Evolutionary conservation across 2,329 filamentous ascomycete species (phyloP).

Genomic region (Calonectria hongkongensis): DNA sequence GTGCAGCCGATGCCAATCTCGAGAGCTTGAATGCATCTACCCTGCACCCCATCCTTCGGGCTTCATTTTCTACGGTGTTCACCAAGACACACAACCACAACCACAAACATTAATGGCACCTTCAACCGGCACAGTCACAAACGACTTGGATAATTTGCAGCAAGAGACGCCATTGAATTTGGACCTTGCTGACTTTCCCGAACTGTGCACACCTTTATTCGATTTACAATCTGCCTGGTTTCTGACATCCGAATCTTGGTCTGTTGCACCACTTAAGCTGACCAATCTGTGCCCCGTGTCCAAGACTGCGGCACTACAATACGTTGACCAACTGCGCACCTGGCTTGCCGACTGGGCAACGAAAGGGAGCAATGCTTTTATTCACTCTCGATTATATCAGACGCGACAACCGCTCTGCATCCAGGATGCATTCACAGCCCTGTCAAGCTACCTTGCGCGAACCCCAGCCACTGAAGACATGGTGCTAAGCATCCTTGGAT

Average conservation of each 20-base stretch:
- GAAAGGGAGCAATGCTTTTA: constrained; percentile 42
- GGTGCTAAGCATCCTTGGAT: constrained; percentile 14
- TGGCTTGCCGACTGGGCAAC: constrained; percentile 43
- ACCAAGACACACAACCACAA: background rate
- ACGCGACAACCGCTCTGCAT: constrained; percentile 33
- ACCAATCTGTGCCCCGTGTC: constrained; percentile 31
- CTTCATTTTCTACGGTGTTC: constrained; percentile 11
- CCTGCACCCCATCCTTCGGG: background rate
- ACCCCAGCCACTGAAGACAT: constrained; percentile 38
- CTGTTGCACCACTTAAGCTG: background rate
- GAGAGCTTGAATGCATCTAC: constrained; percentile 16
- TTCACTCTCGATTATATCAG: constrained; percentile 40
- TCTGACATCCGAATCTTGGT: constrained; percentile 32
- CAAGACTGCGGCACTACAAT: constrained; percentile 13
- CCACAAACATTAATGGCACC: too few relatives aligned
- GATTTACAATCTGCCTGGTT: constrained; percentile 16
- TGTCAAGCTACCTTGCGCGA: constrained; percentile 42
- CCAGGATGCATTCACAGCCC: constrained; percentile 39
- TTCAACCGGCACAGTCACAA: fast-evolving
- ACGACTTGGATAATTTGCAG: too few relatives aligned
- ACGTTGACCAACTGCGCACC: constrained; percentile 26
- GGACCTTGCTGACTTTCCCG: background rate
- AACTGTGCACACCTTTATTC: background rate
- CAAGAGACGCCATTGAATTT: background rate
- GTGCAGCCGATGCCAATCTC: constrained; percentile 23